These are phyloP conservation scores for Salix udensis DNA, from an alignment of 345 rosid species.

Conservation along the genomic window DNA sequence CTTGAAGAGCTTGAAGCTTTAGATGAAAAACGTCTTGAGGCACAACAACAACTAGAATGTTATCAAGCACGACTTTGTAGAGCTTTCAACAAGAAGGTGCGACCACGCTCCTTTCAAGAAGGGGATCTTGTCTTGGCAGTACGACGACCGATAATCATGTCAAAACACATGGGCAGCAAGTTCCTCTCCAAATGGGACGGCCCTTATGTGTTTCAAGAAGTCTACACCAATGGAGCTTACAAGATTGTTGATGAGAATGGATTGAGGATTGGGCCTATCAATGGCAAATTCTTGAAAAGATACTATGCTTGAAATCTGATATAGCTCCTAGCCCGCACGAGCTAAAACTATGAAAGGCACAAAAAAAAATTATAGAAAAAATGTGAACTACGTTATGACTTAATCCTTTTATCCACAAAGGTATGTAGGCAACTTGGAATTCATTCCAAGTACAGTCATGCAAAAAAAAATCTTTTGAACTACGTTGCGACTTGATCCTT, in stretches of 20 bases:
- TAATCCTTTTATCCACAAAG: no score
- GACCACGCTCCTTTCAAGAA: background rate
- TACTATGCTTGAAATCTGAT: no score
- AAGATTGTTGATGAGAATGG: no score
- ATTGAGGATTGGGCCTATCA: no score
- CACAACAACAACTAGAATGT: background rate
- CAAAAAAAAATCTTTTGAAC: no score
- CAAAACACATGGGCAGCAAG: background rate
- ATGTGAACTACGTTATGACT: no score
- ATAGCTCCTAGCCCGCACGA: fast-evolving
- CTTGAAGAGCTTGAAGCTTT: background rate
- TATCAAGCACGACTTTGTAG: background rate
- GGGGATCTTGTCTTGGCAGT: background rate
- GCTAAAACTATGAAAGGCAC: background rate
- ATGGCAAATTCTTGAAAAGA: background rate
- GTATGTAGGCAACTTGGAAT: no score
- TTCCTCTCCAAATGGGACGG: background rate
- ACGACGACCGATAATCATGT: no score
- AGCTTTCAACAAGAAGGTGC: background rate
- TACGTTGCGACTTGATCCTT: no score
- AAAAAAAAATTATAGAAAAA: no score
- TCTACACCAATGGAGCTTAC: background rate
- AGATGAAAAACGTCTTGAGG: background rate
- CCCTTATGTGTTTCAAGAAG: background rate
- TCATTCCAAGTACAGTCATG: no score